Base-by-base conservation (phyloP, 768 basidiomycete genomes). In the Lentinula detonsa region DNA sequence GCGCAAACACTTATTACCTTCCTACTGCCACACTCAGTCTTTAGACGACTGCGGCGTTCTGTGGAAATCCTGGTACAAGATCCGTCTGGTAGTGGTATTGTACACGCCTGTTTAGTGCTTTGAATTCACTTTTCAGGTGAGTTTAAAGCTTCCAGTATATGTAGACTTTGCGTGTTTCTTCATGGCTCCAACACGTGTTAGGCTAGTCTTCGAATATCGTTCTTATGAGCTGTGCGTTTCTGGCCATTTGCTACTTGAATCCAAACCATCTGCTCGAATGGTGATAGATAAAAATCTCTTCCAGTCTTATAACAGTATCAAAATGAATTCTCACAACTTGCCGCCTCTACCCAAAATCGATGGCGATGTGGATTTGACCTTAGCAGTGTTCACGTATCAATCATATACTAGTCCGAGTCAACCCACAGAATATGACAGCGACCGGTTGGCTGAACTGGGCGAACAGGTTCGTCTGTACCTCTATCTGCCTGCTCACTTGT, bases 361-460 rank as follows among this genome's bases (percentile, higher is more conserved):
- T 11, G 84, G 81, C 8, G 81, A 85, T 62, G 54, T 73, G 49
- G 78, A 82, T 51, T 71, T 85, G 50, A 69, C 84, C 52, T 78
- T 88, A 59, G 85, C 86, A 64, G 77, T 88, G 55, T 83, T 76
- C 69, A 83, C 80, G 0, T 84, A 86, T 57, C 69, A 68, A 34
- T 76, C 81, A 2, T 64, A 81, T 18, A 28, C 28, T 28, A 73
- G 75, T 7, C 65, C 5, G 13, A 45, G 8, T 43, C 18, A 10
- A 78, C 55, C 37, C 33, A 73, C 79, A 4, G 77, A 80, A 45
- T 86, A 85, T 65, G 85, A 85, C 65, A 78, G 76, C 21, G 79
- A 83, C 23, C 83, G 89, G 49, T 78, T 91, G 11, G 80, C 80
- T 5, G 78, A 79, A 49, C 75, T 90, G 10, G 89, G 89, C 7